A percentile compares a stretch with the other conserved stretches of the same genome.
Conservation (phyloP, 306 rosid genomes). For the Alnus glutinosa region DNA sequence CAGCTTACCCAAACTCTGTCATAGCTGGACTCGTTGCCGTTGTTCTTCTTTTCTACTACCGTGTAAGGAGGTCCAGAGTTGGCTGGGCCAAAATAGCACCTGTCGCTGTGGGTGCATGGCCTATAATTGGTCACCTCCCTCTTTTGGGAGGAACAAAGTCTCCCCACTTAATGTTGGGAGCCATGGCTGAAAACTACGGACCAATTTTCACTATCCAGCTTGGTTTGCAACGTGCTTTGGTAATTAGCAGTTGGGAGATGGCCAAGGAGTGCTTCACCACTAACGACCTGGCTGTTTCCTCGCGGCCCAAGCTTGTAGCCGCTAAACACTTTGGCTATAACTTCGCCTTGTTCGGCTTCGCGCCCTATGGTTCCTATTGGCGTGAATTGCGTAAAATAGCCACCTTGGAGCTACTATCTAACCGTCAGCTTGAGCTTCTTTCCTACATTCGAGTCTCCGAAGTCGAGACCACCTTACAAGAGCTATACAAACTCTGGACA, state of each 20-base stretch:
- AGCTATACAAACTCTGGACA: slow-evolving; percentile 28
- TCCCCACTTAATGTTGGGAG: slow-evolving; percentile 43
- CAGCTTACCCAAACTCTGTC: not conserved
- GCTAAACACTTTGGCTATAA: slow-evolving; percentile 32
- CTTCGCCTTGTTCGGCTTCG: slow-evolving; percentile 38
- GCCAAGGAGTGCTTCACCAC: slow-evolving; percentile 51
- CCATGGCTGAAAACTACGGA: slow-evolving; percentile 43
- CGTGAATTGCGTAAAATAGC: slow-evolving; percentile 42
- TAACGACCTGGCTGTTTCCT: slow-evolving; percentile 29
- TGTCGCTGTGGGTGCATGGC: slow-evolving; percentile 58
- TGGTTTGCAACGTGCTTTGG: slow-evolving; percentile 32
- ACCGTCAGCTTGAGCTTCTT: slow-evolving; percentile 35
- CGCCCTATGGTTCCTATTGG: slow-evolving; percentile 38
- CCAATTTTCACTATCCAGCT: slow-evolving; percentile 36
- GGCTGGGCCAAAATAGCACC: slow-evolving; percentile 25
- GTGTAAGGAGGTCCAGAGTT: not conserved
- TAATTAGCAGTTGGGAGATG: slow-evolving; percentile 33
- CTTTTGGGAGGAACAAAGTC: slow-evolving; percentile 34
- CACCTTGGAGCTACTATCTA: slow-evolving; percentile 41
- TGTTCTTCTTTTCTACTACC: not conserved
- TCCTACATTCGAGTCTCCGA: slow-evolving; percentile 33
- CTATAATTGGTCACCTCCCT: slow-evolving; percentile 63
- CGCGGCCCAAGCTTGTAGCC: slow-evolving; percentile 24
- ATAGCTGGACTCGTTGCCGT: not conserved
- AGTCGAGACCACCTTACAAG: slow-evolving; percentile 30